These are phyloP conservation scores for Hyaloscypha bicolor DNA, from an alignment of 495 filamentous ascomycete species.

Conservation along the genomic window DNA sequence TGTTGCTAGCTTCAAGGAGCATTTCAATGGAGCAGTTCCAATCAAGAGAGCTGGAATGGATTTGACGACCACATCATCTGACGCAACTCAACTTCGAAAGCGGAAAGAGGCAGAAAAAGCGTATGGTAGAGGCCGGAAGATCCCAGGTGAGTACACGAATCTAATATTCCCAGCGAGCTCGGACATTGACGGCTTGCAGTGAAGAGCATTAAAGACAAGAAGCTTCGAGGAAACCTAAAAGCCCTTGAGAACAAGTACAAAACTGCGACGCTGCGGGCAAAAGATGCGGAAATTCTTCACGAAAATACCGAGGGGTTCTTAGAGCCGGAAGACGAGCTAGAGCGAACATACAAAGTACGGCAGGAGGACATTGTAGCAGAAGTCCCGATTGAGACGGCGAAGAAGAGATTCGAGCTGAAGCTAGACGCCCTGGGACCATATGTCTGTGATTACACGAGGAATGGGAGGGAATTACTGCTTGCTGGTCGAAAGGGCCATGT, in stretches of 20 bases:
- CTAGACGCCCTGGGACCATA: constrained; percentile 85
- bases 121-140: constrained; percentile 82
- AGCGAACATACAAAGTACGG: constrained; percentile 86
- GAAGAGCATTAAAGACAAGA: constrained; percentile 73
- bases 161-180: neutral
- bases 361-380: constrained; percentile 81
- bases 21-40: constrained; percentile 48
- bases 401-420: constrained; percentile 86
- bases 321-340: constrained; percentile 85
- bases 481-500: constrained; percentile 93
- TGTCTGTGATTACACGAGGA: constrained; percentile 81
- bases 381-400: constrained; percentile 79
- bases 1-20: constrained; percentile 9
- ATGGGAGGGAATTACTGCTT: constrained; percentile 81
- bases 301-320: constrained; percentile 87
- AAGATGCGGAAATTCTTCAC: constrained; percentile 92
- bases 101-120: constrained; percentile 66
- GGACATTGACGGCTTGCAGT: constrained; percentile 28
- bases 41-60: constrained; percentile 47
- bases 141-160: constrained; percentile 40
- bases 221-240: constrained; percentile 78
- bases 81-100: constrained; percentile 45
- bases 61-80: constrained; percentile 42
- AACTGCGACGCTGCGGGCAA: constrained; percentile 75
- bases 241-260: constrained; percentile 80